Conservation (phyloP, 139 green algal genomes). For the Coelastrella sp. region DNA sequence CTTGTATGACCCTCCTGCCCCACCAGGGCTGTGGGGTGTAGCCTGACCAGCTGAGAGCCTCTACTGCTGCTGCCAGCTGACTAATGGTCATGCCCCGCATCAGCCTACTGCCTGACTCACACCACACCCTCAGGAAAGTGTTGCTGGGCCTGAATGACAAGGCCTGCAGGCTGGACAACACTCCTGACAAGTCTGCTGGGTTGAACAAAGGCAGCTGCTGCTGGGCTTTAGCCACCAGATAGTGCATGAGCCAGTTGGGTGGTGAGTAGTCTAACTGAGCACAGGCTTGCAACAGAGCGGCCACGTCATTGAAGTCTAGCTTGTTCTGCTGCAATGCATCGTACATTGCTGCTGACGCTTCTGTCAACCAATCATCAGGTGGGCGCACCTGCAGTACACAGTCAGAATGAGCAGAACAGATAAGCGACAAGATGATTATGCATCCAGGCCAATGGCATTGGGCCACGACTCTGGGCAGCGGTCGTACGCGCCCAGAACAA, state of each 20-base stretch:
- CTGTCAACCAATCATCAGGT: background rate
- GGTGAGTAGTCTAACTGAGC: slow-evolving; percentile 5
- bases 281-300: slow-evolving; percentile 25
- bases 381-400: background rate
- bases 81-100: slow-evolving; percentile 15
- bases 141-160: slow-evolving; percentile 3
- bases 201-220: slow-evolving; percentile 23
- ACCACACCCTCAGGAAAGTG: slow-evolving; percentile 33
- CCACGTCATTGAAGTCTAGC: slow-evolving; percentile 16
- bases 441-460: too few relatives aligned
- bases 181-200: slow-evolving; percentile 22
- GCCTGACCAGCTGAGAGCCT: background rate
- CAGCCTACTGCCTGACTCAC: slow-evolving; percentile 21
- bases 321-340: background rate
- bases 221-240: slow-evolving; percentile 10
- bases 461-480: too few relatives aligned
- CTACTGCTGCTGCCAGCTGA: slow-evolving; percentile 35
- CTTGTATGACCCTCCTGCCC: background rate
- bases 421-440: background rate
- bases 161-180: slow-evolving; percentile 20
- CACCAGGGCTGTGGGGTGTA: slow-evolving; percentile 11
- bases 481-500: too few relatives aligned
- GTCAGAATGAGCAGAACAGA: background rate
- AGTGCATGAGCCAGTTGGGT: slow-evolving; percentile 29
- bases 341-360: background rate